Evolutionary conservation across 345 rosid genomes (phyloP).

Genomic region (Cardiospermum halicacabum): DNA sequence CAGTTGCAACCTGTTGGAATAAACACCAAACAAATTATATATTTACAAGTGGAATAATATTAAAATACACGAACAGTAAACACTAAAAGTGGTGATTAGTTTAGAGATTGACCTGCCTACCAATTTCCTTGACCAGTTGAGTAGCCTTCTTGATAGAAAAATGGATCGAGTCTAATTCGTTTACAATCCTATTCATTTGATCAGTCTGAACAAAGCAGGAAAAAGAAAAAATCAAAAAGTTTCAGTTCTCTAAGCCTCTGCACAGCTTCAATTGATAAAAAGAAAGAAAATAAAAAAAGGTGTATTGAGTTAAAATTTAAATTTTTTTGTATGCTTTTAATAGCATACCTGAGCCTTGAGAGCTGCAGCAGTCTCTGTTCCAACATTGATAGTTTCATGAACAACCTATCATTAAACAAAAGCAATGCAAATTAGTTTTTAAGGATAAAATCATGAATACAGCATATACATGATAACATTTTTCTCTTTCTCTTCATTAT

Average conservation of each 20-base stretch:
- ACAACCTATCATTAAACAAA: slow-evolving; percentile 48
- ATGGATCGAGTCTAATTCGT: slow-evolving; percentile 93
- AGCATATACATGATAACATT: background rate
- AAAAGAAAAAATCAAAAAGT: slow-evolving; percentile 12
- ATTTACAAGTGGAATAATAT: background rate
- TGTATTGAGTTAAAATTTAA: background rate
- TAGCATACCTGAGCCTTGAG: slow-evolving; percentile 83
- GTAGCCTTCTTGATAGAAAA: slow-evolving; percentile 94
- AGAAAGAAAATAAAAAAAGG: slow-evolving; percentile 11
- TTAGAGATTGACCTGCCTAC: slow-evolving; percentile 87
- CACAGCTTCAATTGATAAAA: background rate
- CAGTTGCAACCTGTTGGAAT: slow-evolving; percentile 79
- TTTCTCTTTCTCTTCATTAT: background rate
- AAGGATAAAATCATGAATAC: background rate
- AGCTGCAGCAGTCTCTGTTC: slow-evolving; percentile 85
- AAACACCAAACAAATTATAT: background rate
- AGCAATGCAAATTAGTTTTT: background rate
- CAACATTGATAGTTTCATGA: slow-evolving; percentile 78
- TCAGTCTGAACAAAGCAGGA: slow-evolving; percentile 90
- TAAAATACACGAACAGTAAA: background rate
- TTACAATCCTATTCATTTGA: slow-evolving; percentile 96
- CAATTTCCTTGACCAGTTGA: slow-evolving; percentile 88
- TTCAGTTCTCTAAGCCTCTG: slow-evolving; percentile 15
- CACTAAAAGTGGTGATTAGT: slow-evolving; percentile 22
- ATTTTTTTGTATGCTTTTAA: slow-evolving; percentile 7